Base-by-base conservation (phyloP, 1,284 basidiomycete genomes). In the Tausonia pullulans region DNA sequence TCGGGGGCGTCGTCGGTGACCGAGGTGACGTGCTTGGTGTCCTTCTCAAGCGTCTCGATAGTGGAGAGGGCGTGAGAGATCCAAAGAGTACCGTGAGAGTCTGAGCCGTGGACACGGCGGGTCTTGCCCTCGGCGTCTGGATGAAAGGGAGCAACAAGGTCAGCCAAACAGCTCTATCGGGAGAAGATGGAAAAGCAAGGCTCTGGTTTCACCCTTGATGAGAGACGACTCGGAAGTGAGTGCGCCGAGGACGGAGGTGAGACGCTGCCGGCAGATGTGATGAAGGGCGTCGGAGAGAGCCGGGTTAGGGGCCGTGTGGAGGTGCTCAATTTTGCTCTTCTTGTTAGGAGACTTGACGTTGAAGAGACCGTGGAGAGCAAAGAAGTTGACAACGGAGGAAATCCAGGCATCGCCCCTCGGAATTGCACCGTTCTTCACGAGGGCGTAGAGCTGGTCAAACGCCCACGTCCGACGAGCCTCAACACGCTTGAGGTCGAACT, bases 401-500 rank as follows among this genome's bases (percentile, higher is more conserved):
- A 95, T 79, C 84, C 89, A 90, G 57, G 80, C 80, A 72, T 95
- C 90, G 62, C 82, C 80, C 73, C 90, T 93, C 7, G 88, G 88
- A 51, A 97, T 83, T 0, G 85, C 81, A 5, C 84, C 83, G 72
- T 91, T 94, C 62, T 87, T 85, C 67, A 93, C 79, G 50, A 97
- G 81, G 8, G 83, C 82, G 9, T 84, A 78, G 41, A 97, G 79
- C 77, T 98, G 95, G 65, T 97, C 92, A 56, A 90, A 81, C 39
- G 90, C 84, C 93, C 94, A 98, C 52, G 77, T 77, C 61, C 90
- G 79, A 46, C 73, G 64, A 14, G 76, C 74, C 58, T 77, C 72
- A 16, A 75, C 54, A 56, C 69, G 69, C 14, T 70, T 67, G n/a
- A 69, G 63, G 57, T 75, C 74, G 59, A 70, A 59, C 58, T 64